Base-by-base conservation (phyloP, 352 stramenopile genomes). In the Globisporangium irregulare region DNA sequence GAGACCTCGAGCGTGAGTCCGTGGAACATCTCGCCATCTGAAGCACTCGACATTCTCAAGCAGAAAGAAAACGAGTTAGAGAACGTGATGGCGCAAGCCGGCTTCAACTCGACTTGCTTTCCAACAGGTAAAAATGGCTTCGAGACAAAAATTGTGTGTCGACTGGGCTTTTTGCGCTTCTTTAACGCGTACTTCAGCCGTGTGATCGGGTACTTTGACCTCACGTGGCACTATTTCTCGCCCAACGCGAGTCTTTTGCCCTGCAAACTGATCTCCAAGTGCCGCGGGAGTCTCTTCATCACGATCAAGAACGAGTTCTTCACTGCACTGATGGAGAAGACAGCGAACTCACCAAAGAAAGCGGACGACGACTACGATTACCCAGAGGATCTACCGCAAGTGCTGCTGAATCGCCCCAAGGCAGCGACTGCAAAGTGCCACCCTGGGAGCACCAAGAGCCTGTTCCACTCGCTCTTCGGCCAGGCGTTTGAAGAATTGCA, bases 361-460 rank as follows among this genome's bases (percentile, higher is more conserved):
- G 78, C 85, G 1, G 92, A 97, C 34, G 92, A 98, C 66, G 92
- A 97, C 69, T 97, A 97, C 68, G 92, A 98, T 50, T 97, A 97
- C 66, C 92, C 92, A 0, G 89, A 97, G 36, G 89, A 98, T 54
- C 64, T 98, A 18, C 87, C 89, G 0, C 82, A 93, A 20, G 66
- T 98, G 14, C 67, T 89, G 34, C 73, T 98, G 10, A 97, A 97
- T 56, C 86, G 92, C 1, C 80, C 91, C 1, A 96, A 96, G 66
- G 88, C 88, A 3, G 87, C 90, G 48, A 80, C 86, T 0, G 89
- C 91, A 1, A 90, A 89, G 59, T 90, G 84, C 63, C 82, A 93
- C 51, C 76, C 87, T 20, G 80, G 82, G 18, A 85, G 66, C 0
- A 80, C 82, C 14, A 90, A 80, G 67, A 91, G 79, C 34, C 59